phyloP scores from a whole-genome alignment of 2,329 filamentous ascomycete genomes.

The Cytospora chrysosperma region DNA sequence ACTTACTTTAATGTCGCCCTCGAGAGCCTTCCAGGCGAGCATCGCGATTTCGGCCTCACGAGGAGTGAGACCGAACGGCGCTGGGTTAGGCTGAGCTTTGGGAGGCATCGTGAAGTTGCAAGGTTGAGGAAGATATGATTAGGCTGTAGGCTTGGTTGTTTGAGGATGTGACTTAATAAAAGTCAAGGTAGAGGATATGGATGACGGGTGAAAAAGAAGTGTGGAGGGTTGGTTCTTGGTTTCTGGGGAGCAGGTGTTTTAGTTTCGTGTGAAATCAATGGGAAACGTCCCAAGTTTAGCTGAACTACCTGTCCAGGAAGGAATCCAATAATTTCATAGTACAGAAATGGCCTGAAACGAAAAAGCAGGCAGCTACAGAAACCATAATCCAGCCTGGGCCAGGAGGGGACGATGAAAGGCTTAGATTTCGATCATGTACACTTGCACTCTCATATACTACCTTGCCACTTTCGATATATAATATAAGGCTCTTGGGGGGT shows the following conservation, averaged over 20 bases:
- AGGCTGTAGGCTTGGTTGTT: background rate
- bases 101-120: background rate
- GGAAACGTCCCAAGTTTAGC: background rate
- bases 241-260: background rate
- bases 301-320: background rate
- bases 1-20: background rate
- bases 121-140: background rate
- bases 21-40: conserved; percentile 4
- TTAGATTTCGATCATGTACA: too few relatives aligned
- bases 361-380: background rate
- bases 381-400: background rate
- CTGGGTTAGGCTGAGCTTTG: background rate
- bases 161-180: background rate
- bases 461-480: background rate
- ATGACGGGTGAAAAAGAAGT: background rate
- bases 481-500: too few relatives aligned
- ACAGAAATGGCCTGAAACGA: too few relatives aligned
- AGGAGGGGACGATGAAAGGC: background rate
- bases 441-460: too few relatives aligned
- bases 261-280: background rate
- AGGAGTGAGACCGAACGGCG: background rate
- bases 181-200: background rate
- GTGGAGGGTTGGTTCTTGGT: background rate
- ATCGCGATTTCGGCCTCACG: conserved; percentile 2
- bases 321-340: too few relatives aligned